These are phyloP conservation scores for Gossypium sturtianum DNA, from an alignment of 345 rosid species.

Conservation along the genomic window DNA sequence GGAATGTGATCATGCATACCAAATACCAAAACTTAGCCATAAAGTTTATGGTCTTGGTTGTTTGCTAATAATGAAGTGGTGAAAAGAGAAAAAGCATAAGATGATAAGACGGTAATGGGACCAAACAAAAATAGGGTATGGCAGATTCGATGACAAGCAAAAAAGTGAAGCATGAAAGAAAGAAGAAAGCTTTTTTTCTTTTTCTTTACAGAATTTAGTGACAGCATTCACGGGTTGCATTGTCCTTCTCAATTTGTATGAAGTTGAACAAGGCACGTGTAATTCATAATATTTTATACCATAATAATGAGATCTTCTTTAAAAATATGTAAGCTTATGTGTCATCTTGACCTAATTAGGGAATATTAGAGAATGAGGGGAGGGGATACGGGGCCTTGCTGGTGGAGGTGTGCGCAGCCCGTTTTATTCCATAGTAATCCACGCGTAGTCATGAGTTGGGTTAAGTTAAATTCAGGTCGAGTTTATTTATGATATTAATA, in stretches of 20 bases:
- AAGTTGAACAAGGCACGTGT: not conserved
- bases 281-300: no score
- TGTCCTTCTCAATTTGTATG: not conserved
- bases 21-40: conserved; percentile 4
- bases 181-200: not conserved
- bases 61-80: not conserved
- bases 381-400: not conserved
- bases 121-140: not conserved
- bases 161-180: not conserved
- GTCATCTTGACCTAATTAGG: no score
- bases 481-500: no score
- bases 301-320: no score
- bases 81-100: not conserved
- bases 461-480: no score
- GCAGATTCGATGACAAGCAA: not conserved
- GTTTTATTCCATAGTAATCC: not conserved
- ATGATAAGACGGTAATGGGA: not conserved
- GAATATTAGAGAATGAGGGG: not conserved
- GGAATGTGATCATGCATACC: not conserved
- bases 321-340: no score
- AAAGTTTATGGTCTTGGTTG: not conserved
- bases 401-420: not conserved
- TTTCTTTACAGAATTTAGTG: not conserved
- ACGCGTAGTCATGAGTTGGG: no score
- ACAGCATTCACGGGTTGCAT: conserved; percentile 1